phyloP scores from a whole-genome alignment of 2,329 filamentous ascomycete genomes.

The Ophiostoma piceae region DNA sequence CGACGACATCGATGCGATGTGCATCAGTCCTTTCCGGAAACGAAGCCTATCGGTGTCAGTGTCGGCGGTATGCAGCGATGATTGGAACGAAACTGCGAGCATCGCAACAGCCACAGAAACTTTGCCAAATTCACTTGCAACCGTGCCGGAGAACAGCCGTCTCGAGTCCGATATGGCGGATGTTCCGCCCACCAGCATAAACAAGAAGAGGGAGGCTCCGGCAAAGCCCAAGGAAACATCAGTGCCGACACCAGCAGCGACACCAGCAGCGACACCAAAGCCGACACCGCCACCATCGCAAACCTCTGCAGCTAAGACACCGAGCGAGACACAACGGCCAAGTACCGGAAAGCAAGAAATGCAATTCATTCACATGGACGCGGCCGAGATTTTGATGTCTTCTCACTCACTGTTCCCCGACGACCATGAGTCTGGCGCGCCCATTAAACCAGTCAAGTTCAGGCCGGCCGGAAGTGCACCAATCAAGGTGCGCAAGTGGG shows the following conservation, averaged over 20 bases:
- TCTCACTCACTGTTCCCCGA: background rate
- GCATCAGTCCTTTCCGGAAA: background rate
- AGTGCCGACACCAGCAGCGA: background rate
- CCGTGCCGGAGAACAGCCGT: background rate
- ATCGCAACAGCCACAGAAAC: background rate
- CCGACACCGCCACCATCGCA: background rate
- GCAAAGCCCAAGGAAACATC: background rate
- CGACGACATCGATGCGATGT: background rate
- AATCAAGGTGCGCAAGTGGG: slow-evolving; percentile 13
- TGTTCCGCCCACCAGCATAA: background rate
- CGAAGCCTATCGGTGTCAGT: background rate
- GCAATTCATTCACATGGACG: slow-evolving; percentile 3
- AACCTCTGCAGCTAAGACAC: background rate
- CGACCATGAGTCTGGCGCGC: background rate
- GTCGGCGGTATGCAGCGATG: background rate
- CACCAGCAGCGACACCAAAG: background rate
- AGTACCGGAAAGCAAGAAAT: background rate
- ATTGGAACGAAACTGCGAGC: background rate
- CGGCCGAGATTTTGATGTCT: background rate
- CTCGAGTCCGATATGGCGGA: background rate
- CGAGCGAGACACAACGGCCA: background rate
- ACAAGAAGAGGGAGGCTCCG: background rate
- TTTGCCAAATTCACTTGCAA: background rate
- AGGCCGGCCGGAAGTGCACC: background rate
- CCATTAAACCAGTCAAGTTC: slow-evolving; percentile 10